phyloP scores from a whole-genome alignment of 2,329 filamentous ascomycete genomes.

The Fusarium annulatum region DNA sequence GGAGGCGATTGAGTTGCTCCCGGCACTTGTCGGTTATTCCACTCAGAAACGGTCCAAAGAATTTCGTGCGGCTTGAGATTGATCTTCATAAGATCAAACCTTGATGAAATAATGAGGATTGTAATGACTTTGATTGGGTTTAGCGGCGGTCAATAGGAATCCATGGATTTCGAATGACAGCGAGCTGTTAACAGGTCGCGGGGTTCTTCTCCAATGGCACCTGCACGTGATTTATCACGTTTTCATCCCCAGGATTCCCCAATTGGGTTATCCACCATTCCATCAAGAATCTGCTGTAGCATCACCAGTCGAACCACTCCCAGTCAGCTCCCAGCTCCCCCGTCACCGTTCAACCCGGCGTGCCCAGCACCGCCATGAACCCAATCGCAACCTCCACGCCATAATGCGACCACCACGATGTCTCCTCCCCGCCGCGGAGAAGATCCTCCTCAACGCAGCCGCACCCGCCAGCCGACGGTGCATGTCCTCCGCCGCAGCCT shows the following conservation, averaged over 20 bases:
- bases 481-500: conserved; percentile 46
- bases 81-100: neutral
- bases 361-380: conserved; percentile 41
- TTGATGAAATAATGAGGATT: neutral
- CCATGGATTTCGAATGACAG: conserved; percentile 11
- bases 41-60: neutral
- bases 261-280: conserved; percentile 28
- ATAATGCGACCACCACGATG: conserved; percentile 51
- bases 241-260: conserved; percentile 34
- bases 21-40: neutral
- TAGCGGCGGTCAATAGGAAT: conserved; percentile 22
- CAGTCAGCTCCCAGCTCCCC: conserved; percentile 7
- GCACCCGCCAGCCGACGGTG: conserved; percentile 43
- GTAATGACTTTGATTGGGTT: neutral
- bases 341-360: conserved; percentile 29
- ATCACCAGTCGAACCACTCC: conserved; percentile 42
- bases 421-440: conserved; percentile 46
- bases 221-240: conserved; percentile 43
- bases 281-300: conserved; percentile 31
- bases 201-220: neutral
- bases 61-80: neutral
- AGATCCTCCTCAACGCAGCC: conserved; percentile 42
- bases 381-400: conserved; percentile 42
- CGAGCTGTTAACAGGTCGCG: neutral
- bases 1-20: neutral